Evolutionary conservation across 2,329 filamentous ascomycete species (phyloP).

Genomic region (Trichoderma oligosporum): DNA sequence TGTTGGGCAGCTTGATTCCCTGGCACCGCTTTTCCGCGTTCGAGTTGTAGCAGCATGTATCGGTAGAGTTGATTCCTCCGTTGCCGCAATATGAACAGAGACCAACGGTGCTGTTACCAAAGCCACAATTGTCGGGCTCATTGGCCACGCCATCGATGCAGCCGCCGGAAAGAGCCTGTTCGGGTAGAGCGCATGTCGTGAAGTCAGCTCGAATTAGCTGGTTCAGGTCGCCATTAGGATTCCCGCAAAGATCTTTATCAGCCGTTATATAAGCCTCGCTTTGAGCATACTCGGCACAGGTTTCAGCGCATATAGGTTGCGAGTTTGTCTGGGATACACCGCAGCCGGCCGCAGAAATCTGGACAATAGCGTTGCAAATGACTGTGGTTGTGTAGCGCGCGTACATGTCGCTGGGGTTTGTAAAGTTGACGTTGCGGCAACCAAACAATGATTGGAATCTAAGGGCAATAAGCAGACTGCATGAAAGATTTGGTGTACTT

Average conservation of each 20-base stretch:
- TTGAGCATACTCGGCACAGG: conserved; percentile 80
- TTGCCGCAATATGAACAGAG: conserved; percentile 83
- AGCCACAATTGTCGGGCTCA: conserved; percentile 85
- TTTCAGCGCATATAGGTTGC: conserved; percentile 79
- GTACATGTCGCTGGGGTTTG: conserved; percentile 77
- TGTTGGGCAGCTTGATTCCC: conserved; percentile 72
- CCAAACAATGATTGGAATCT: conserved; percentile 82
- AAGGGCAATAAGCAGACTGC: conserved; percentile 3
- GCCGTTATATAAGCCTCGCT: conserved; percentile 83
- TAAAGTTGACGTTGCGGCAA: conserved; percentile 71
- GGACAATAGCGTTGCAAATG: conserved; percentile 89
- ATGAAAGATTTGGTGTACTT: conserved; percentile 31
- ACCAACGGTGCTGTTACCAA: conserved; percentile 64
- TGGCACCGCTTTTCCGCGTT: conserved; percentile 70
- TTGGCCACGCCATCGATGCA: conserved; percentile 78
- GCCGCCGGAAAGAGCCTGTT: conserved; percentile 67
- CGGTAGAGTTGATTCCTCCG: conserved; percentile 84
- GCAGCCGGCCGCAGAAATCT: conserved; percentile 76
- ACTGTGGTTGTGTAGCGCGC: conserved; percentile 90
- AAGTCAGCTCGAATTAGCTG: conserved; percentile 88
- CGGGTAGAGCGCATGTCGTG: conserved; percentile 78
- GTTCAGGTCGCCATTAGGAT: conserved; percentile 60
- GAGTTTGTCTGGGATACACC: conserved; percentile 60
- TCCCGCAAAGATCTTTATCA: conserved; percentile 68
- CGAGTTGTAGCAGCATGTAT: conserved; percentile 88